These are phyloP conservation scores for Leccinum disarticulatum DNA, from an alignment of 768 basidiomycete genomes.

Conservation along the genomic window DNA sequence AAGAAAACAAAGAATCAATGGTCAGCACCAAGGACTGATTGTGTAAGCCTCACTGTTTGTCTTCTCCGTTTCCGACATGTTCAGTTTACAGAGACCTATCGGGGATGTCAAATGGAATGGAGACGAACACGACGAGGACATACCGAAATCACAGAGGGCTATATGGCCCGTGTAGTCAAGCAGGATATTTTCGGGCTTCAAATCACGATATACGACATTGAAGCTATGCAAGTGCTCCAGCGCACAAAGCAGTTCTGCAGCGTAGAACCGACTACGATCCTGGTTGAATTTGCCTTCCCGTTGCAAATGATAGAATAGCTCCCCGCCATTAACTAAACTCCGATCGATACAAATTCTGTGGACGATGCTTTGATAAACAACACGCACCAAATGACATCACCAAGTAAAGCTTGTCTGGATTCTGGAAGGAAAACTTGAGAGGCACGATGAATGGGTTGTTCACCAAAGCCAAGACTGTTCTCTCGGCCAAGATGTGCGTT, in stretches of 20 bases:
- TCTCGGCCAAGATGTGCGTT: conserved; percentile 95
- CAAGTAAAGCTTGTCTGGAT: conserved; percentile 93
- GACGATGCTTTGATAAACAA: background rate
- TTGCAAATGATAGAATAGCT: conserved; percentile 97
- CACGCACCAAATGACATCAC: conserved; percentile 91
- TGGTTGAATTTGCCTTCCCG: conserved; percentile 96
- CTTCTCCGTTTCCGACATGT: conserved; percentile 97
- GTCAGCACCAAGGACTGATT: background rate
- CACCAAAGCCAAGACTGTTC: conserved; percentile 94
- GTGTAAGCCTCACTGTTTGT: conserved; percentile 76
- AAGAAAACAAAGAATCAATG: conserved; percentile 7
- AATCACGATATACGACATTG: conserved; percentile 97
- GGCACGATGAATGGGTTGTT: conserved; percentile 99
- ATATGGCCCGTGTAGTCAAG: conserved; percentile 98
- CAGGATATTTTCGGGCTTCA: conserved; percentile 98
- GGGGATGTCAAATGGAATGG: conserved; percentile 2
- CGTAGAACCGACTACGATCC: conserved; percentile 91
- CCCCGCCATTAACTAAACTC: conserved; percentile 88
- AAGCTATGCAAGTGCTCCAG: conserved; percentile 96
- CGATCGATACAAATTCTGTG: conserved; percentile 3
- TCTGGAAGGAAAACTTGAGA: conserved; percentile 98
- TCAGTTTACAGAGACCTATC: conserved; percentile 83
- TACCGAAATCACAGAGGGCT: conserved; percentile 94
- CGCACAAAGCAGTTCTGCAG: conserved; percentile 93
- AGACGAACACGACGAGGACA: conserved; percentile 4